Percentiles rank a stretch among this genome's conserved stretches.
Evolutionary conservation across 2,329 filamentous ascomycete species (phyloP).

Genomic region (Talaromyces sp.): DNA sequence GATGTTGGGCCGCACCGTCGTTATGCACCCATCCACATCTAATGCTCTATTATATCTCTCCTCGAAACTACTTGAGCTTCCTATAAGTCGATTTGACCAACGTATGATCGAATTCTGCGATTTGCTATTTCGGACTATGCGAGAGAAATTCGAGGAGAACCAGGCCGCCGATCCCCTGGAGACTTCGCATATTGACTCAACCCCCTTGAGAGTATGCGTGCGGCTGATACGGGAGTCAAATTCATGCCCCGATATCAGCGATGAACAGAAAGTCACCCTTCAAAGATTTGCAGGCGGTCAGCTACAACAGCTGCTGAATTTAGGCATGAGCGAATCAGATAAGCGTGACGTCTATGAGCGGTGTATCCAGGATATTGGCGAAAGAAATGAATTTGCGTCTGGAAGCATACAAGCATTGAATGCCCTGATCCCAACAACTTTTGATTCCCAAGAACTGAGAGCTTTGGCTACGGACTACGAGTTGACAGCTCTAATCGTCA

Average conservation of each 20-base stretch:
- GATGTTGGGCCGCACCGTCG: conserved; percentile 56
- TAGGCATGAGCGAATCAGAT: conserved; percentile 54
- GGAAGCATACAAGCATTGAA: conserved; percentile 69
- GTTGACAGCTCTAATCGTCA: conserved; percentile 59
- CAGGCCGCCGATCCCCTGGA: conserved; percentile 26
- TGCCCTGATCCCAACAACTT: conserved; percentile 36
- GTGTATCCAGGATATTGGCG: conserved; percentile 66
- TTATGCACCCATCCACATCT: conserved; percentile 40
- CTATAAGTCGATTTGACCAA: conserved; percentile 60
- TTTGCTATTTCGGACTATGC: conserved; percentile 50
- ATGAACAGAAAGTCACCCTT: conserved; percentile 58
- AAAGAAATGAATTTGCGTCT: conserved; percentile 60
- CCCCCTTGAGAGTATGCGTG: conserved; percentile 56
- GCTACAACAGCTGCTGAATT: conserved; percentile 57
- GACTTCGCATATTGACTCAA: conserved; percentile 34
- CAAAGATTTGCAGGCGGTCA: conserved; percentile 61
- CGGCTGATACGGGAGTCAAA: conserved; percentile 70
- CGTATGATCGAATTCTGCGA: conserved; percentile 62
- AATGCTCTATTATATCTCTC: conserved; percentile 62
- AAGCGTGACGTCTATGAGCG: conserved; percentile 61
- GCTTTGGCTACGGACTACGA: conserved; percentile 59
- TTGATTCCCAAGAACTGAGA: conserved; percentile 52
- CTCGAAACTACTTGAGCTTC: conserved; percentile 63
- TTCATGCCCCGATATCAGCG: conserved; percentile 50
- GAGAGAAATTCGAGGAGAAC: conserved; percentile 42